These are phyloP conservation scores for Sugiyamaella valdiviana DNA, from an alignment of 805 yeast genomes.

Conservation along the genomic window DNA sequence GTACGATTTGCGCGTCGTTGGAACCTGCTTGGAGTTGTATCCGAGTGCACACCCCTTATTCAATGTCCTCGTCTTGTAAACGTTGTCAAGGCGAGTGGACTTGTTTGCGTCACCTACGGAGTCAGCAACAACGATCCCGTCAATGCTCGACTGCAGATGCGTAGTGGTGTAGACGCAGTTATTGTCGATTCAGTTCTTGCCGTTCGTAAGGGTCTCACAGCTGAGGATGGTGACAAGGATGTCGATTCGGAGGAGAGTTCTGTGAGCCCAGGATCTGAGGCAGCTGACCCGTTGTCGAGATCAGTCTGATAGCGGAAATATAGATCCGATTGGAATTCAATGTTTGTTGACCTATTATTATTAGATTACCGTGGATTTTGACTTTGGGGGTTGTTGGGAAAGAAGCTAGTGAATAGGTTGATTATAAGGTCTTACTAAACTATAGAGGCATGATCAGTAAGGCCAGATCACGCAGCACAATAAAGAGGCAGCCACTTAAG, in stretches of 20 bases:
- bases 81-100: slow-evolving; percentile 85
- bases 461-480: not conserved
- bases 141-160: slow-evolving; percentile 76
- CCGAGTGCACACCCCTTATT: slow-evolving; percentile 82
- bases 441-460: not conserved
- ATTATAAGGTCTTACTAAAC: not conserved
- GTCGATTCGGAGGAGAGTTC: not conserved
- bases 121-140: slow-evolving; percentile 76
- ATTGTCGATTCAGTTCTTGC: slow-evolving; percentile 93
- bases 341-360: too few species aligned
- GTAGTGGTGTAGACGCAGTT: slow-evolving; percentile 97
- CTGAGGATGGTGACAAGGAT: slow-evolving; percentile 6
- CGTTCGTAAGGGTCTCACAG: slow-evolving; percentile 71
- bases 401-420: too few species aligned
- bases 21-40: slow-evolving; percentile 87
- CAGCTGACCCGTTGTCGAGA: not conserved
- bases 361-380: too few species aligned
- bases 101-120: slow-evolving; percentile 93
- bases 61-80: slow-evolving; percentile 82
- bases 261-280: not conserved
- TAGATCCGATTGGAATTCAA: not conserved
- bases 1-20: slow-evolving; percentile 84
- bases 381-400: too few species aligned
- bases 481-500: too few species aligned
- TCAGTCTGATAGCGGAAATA: not conserved